A percentile compares a stretch with the other conserved stretches of the same genome.
Conservation (phyloP, 1,284 basidiomycete species). For the Ustilago trichophora region DNA sequence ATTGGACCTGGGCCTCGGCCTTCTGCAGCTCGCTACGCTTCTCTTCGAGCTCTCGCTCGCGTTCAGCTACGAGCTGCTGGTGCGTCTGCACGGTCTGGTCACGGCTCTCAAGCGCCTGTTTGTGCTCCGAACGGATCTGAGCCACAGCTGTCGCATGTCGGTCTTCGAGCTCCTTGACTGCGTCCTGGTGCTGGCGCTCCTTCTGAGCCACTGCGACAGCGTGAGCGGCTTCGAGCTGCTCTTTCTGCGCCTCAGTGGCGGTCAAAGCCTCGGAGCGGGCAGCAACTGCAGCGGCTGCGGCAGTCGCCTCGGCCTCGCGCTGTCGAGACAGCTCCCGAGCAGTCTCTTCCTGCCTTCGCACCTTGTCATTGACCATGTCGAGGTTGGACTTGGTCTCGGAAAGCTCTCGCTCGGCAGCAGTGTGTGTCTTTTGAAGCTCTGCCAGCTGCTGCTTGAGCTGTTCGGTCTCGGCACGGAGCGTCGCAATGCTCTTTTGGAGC, state of each 20-base stretch:
- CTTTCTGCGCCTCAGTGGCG: constrained; percentile 44
- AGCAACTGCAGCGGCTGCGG: constrained; percentile 39
- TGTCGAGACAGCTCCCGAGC: constrained; percentile 32
- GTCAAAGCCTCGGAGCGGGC: constrained; percentile 43
- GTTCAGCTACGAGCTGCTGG: constrained; percentile 21
- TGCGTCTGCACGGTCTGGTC: constrained; percentile 27
- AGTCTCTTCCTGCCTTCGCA: constrained; percentile 39
- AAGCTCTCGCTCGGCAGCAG: constrained; percentile 30
- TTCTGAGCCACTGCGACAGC: constrained; percentile 37
- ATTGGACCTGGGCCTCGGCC: constrained; percentile 2
- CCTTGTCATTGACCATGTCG: constrained; percentile 42
- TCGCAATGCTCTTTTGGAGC: constrained; percentile 34
- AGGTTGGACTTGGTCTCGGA: constrained; percentile 35
- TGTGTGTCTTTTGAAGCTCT: constrained; percentile 27
- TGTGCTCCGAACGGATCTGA: constrained; percentile 39
- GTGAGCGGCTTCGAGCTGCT: constrained; percentile 34
- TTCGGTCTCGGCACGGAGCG: constrained; percentile 28
- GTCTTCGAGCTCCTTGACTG: constrained; percentile 46
- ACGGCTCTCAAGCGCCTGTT: constrained; percentile 35
- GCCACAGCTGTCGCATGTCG: constrained; percentile 25
- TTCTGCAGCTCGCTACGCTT: constrained; percentile 18
- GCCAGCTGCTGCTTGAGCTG: constrained; percentile 32
- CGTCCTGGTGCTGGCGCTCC: constrained; percentile 41
- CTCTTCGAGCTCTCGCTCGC: constrained; percentile 19
- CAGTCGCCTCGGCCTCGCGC: constrained; percentile 40